These are phyloP conservation scores for Stephanodiscus triporus DNA, from an alignment of 108 stramenopile species.

Conservation along the genomic window DNA sequence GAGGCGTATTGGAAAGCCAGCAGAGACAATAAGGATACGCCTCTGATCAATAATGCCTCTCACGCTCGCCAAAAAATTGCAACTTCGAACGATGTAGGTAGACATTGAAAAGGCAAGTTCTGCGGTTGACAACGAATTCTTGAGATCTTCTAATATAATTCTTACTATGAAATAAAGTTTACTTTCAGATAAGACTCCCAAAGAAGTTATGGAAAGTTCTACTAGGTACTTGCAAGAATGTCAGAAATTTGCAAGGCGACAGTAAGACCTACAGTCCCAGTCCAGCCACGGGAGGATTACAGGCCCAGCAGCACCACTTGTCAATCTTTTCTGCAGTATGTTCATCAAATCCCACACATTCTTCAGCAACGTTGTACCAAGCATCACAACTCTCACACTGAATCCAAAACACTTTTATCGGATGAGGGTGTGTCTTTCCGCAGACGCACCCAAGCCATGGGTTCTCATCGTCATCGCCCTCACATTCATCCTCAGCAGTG, in stretches of 20 bases:
- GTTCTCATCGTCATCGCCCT: constrained; percentile 52
- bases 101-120: too few species aligned
- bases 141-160: too few species aligned
- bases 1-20: too few species aligned
- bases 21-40: too few species aligned
- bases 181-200: too few species aligned
- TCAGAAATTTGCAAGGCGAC: neutral
- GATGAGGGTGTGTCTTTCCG: constrained; percentile 56
- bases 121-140: too few species aligned
- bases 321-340: constrained; percentile 50
- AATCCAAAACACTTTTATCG: constrained; percentile 68
- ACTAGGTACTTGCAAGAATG: too few species aligned
- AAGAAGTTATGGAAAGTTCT: too few species aligned
- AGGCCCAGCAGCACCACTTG: constrained; percentile 46
- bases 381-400: constrained; percentile 76
- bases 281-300: constrained; percentile 41
- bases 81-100: too few species aligned
- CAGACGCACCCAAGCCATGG: constrained; percentile 83
- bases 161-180: too few species aligned
- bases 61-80: too few species aligned
- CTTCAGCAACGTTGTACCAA: constrained; percentile 67
- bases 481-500: constrained; percentile 7
- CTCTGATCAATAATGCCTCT: too few species aligned
- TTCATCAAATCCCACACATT: constrained; percentile 68
- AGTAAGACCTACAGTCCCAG: constrained; percentile 11